Evolutionary conservation across 495 filamentous ascomycete species (phyloP).

Genomic region (Lindgomyces ingoldianus): DNA sequence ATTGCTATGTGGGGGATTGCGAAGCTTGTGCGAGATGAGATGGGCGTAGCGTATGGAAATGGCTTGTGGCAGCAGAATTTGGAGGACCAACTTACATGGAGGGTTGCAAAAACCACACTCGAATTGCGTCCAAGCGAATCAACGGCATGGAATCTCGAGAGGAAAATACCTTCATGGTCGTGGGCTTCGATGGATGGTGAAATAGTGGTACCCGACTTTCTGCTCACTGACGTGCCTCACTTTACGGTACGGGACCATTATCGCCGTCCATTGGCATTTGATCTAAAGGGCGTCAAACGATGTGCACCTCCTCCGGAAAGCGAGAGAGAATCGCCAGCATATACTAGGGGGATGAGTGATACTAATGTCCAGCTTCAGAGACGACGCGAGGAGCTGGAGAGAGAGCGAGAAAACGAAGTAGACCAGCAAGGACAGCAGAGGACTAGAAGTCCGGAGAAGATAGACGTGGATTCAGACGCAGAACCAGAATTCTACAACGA

Average conservation of each 20-base stretch:
- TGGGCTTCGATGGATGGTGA: conserved; percentile 21
- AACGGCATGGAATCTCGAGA: not conserved
- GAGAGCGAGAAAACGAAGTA: not conserved
- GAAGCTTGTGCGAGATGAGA: conserved; percentile 27
- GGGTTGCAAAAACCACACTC: conserved; percentile 14
- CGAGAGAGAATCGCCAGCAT: not conserved
- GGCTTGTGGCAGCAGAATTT: conserved; percentile 24
- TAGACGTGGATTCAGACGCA: not conserved
- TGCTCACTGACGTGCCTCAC: not conserved
- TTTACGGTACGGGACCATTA: conserved; percentile 9
- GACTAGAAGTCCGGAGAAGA: too few relatives aligned
- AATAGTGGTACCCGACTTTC: conserved; percentile 12
- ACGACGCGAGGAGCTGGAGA: conserved; percentile 2
- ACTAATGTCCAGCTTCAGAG: not conserved
- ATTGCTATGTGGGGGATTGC: conserved; percentile 33
- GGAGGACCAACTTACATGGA: conserved; percentile 30
- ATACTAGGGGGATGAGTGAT: conserved; percentile 6
- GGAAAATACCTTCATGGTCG: conserved; percentile 21
- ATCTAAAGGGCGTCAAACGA: conserved; percentile 8
- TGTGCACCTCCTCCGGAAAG: not conserved
- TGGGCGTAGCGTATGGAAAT: conserved; percentile 11
- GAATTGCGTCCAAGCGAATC: conserved; percentile 13
- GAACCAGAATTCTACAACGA: conserved; percentile 3
- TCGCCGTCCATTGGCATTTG: not conserved
- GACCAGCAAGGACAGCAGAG: not conserved